Percentiles rank a stretch among this genome's conserved stretches.
These are phyloP conservation scores for Nicotiana knightiana DNA, from an alignment of 257 asterid genomes.

Conservation along the genomic window DNA sequence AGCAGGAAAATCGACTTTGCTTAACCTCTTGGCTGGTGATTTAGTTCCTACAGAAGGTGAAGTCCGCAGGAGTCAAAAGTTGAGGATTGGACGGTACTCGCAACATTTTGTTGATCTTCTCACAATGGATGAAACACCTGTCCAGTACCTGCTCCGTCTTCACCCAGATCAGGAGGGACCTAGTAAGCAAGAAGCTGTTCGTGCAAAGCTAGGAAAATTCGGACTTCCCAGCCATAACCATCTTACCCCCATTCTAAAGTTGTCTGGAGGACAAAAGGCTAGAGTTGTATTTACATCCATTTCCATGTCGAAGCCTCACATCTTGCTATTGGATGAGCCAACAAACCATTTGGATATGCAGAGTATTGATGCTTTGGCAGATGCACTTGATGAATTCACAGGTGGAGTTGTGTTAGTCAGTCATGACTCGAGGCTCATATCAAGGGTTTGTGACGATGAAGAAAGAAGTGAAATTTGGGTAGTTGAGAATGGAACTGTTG, in stretches of 20 bases:
- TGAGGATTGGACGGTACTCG: conserved; percentile 29
- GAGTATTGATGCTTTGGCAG: conserved; percentile 32
- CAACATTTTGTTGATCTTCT: conserved; percentile 23
- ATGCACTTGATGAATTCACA: conserved; percentile 20
- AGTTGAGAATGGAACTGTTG: conserved; percentile 36
- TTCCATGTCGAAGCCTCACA: conserved; percentile 28
- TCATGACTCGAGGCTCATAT: conserved; percentile 33
- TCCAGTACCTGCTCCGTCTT: conserved; percentile 18
- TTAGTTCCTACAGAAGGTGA: conserved; percentile 28
- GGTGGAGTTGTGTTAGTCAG: conserved; percentile 26
- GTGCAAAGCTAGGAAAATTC: conserved; percentile 22
- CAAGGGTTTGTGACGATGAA: conserved; percentile 34
- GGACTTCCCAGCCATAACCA: conserved; percentile 29
- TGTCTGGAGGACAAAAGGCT: conserved; percentile 29
- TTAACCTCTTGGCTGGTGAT: conserved; percentile 60
- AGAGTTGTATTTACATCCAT: conserved; percentile 28
- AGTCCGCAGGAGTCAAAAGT: conserved; percentile 27
- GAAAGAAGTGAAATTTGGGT: conserved; percentile 37
- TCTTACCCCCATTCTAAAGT: conserved; percentile 21
- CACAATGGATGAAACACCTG: conserved; percentile 23
- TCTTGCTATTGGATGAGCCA: conserved; percentile 31
- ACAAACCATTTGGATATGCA: conserved; percentile 39
- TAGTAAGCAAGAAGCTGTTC: conserved; percentile 28
- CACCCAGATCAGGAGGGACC: conserved; percentile 26
- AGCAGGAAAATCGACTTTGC: conserved; percentile 66